Evolutionary conservation across 2,329 filamentous ascomycete genomes (phyloP), one percentile per base, ranked within the genome.

Genomic region (Pseudocercospora pini-densiflorae): DNA sequence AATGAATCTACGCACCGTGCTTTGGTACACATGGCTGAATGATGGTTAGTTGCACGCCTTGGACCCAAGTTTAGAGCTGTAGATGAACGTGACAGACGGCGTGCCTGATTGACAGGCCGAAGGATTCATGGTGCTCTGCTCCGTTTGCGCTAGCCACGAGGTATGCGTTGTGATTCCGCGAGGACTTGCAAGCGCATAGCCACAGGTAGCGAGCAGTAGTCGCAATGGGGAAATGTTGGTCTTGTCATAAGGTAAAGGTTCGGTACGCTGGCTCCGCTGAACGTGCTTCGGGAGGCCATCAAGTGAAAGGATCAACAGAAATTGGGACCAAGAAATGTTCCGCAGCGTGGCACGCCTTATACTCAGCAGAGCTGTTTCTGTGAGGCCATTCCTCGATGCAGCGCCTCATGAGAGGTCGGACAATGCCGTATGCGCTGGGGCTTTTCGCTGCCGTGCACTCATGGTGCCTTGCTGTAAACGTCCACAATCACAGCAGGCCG

Each of bases 61-160:
- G 54, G 29, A 36, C 24, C 24, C 47, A 51, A 58, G 54, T 59
- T n/a, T 59, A 59, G 55, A 59, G 16, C 55, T 59, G 55, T 43
- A 59, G 21, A 43, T 53, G 12, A 21, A 21, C 29, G 36, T 58
- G 27, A 55, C 54, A 24, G 54, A 16, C 36, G 55, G 31, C 21
- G 24, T 59, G 31, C 31, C 55, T 19, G 55, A 43, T 59, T 21
- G 24, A 21, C 55, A 59, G 24, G 31, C n/a, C 55, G 55, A 59
- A 59, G 55, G 55, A 59, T 54, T 54, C 49, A 53, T 53, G 23
- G 12, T 21, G 47, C 10, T 12, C 47, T 12, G 7, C 47, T 24
- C 2, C 19, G 23, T n/a, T 8, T 5, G 5, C 10, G 47, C 47
- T 51, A 51, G 47, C 47, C 47, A 51, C 21, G 47, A 51, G 47